phyloP scores from a whole-genome alignment of 1,139 yeast genomes.

The Pichia sp. region DNA sequence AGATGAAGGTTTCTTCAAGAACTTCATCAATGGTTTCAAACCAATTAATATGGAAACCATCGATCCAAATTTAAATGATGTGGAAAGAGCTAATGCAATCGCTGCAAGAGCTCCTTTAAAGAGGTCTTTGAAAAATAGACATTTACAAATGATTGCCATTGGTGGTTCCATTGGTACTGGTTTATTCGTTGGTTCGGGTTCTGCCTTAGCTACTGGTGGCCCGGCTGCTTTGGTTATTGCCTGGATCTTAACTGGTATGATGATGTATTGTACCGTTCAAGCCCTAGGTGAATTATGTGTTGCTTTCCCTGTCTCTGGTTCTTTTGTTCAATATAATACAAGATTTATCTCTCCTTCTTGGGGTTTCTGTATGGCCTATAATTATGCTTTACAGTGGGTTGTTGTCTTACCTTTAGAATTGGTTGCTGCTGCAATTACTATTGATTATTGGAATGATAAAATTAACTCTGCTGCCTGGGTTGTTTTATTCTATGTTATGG shows the following conservation, averaged over 20 bases:
- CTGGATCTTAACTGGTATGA: conserved; percentile 42
- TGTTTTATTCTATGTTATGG: conserved; percentile 50
- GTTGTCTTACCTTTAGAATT: conserved; percentile 63
- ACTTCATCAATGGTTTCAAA: conserved; percentile 28
- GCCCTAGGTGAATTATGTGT: conserved; percentile 65
- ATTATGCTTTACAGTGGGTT: conserved; percentile 64
- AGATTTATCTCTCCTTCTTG: conserved; percentile 63
- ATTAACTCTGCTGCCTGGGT: conserved; percentile 65
- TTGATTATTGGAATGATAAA: conserved; percentile 54
- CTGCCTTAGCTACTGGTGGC: conserved; percentile 58
- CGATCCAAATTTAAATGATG: conserved; percentile 60
- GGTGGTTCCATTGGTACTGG: conserved; percentile 84
- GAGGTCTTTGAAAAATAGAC: conserved; percentile 54
- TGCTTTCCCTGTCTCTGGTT: conserved; percentile 62
- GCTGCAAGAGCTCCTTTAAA: conserved; percentile 68
- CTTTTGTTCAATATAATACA: conserved; percentile 61
- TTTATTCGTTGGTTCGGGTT: conserved; percentile 56
- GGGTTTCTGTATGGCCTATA: conserved; percentile 73
- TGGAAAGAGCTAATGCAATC: conserved; percentile 59
- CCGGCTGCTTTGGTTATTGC: conserved; percentile 60
- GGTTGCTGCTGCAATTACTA: conserved; percentile 65
- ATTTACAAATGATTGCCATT: conserved; percentile 78
- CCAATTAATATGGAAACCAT: conserved; percentile 37
- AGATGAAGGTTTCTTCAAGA: conserved; percentile 14
- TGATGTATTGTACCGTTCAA: conserved; percentile 61